phyloP scores from a whole-genome alignment of 345 rosid genomes.

The Eucalyptus coolabah region DNA sequence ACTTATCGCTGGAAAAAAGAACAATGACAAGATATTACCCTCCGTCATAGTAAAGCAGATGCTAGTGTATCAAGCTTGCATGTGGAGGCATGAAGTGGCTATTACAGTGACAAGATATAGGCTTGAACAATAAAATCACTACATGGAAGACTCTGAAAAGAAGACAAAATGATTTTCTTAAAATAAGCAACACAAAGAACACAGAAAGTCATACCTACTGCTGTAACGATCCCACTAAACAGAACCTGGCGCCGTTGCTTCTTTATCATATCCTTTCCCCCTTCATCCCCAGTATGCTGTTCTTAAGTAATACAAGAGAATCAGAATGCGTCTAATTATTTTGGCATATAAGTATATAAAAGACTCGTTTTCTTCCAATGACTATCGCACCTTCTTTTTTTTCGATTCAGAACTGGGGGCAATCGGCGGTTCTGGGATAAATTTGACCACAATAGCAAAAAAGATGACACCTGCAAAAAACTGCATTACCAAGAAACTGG shows the following conservation, averaged over 20 bases:
- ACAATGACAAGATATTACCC: background rate
- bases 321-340: background rate
- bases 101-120: background rate
- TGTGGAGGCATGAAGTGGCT: background rate
- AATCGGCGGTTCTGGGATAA: constrained; percentile 85
- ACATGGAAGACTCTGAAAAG: background rate
- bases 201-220: constrained; percentile 50
- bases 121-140: background rate
- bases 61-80: background rate
- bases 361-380: background rate
- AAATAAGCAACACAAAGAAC: background rate
- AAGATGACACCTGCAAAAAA: constrained; percentile 90
- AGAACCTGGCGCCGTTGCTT: constrained; percentile 89
- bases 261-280: constrained; percentile 77
- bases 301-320: background rate
- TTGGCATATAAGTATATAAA: background rate
- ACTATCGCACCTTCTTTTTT: constrained; percentile 53
- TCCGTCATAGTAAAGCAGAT: background rate
- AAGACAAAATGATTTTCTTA: background rate
- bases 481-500: constrained; percentile 32
- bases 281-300: constrained; percentile 61
- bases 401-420: constrained; percentile 47
- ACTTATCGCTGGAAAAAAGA: background rate
- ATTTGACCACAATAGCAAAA: constrained; percentile 69
- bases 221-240: constrained; percentile 85